Conservation (phyloP, 2,329 filamentous ascomycete species). For the Orbilia oligospora region DNA sequence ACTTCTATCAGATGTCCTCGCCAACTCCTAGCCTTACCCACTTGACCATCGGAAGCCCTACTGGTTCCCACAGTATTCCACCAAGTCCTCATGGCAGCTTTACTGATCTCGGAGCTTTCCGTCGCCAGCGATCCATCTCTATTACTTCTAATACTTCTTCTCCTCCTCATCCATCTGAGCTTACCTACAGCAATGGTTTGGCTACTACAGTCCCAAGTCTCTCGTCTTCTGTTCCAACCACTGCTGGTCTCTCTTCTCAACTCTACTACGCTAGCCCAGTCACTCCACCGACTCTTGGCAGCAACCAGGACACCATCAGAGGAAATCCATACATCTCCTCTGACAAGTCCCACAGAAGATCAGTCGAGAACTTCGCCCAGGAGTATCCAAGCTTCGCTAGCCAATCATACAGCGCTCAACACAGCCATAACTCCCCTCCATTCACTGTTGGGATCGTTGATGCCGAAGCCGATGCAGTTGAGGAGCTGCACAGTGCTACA, state of each 20-base stretch:
- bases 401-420: slow-evolving; percentile 64
- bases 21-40: slow-evolving; percentile 66
- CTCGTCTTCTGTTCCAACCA: slow-evolving; percentile 40
- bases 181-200: slow-evolving; percentile 57
- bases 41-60: slow-evolving; percentile 58
- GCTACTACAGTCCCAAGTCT: slow-evolving; percentile 55
- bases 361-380: slow-evolving; percentile 55
- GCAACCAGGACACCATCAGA: slow-evolving; percentile 58
- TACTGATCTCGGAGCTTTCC: slow-evolving; percentile 60
- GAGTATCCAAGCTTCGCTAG: slow-evolving; percentile 53
- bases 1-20: slow-evolving; percentile 72
- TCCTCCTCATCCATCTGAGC: slow-evolving; percentile 52
- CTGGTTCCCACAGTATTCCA: slow-evolving; percentile 54
- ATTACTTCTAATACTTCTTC: slow-evolving; percentile 52
- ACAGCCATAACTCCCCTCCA: slow-evolving; percentile 65
- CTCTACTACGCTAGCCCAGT: slow-evolving; percentile 53
- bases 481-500: slow-evolving; percentile 56
- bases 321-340: slow-evolving; percentile 57
- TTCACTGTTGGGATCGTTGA: slow-evolving; percentile 54
- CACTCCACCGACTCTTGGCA: slow-evolving; percentile 35
- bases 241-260: slow-evolving; percentile 38
- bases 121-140: slow-evolving; percentile 59
- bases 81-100: slow-evolving; percentile 59
- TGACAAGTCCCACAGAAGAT: slow-evolving; percentile 57
- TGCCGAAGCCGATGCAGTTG: slow-evolving; percentile 56